Percentiles rank a stretch among this genome's conserved stretches.
Conservation (phyloP, 192 early-diverging fungal species). For the Dissophora globulifera region DNA sequence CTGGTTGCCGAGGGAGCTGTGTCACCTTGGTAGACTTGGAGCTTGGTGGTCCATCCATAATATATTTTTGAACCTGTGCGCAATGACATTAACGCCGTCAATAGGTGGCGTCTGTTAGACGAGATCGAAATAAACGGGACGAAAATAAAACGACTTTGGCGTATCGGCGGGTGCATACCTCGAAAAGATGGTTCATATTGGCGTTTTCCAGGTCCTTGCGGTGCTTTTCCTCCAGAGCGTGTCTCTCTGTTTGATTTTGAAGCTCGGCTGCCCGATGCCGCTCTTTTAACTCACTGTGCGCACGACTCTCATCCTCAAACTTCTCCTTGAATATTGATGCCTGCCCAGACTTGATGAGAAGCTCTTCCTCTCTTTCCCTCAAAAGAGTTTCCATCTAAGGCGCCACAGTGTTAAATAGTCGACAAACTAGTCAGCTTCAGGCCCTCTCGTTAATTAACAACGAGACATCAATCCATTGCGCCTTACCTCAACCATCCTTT, state of each 20-base stretch:
- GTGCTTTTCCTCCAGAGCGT: conserved; percentile 12
- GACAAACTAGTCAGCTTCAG: background rate
- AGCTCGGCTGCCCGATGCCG: background rate
- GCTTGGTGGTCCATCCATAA: conserved; percentile 1
- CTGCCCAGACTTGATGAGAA: conserved; percentile 23
- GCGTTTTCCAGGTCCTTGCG: conserved; percentile 17
- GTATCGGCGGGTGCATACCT: conserved; percentile 1
- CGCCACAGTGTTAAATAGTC: no score
- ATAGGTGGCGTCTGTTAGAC: no score
- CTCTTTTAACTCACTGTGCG: background rate
- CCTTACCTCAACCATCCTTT: conserved; percentile 27
- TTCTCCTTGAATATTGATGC: conserved; percentile 19
- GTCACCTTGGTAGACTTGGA: background rate
- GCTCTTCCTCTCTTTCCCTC: conserved; percentile 7
- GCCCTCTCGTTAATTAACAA: background rate
- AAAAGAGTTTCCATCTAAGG: conserved; percentile 16
- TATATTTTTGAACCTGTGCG: conserved; percentile 10
- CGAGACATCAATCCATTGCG: background rate
- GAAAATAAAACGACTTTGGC: background rate
- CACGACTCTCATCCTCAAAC: conserved; percentile 4
- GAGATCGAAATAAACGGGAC: no score
- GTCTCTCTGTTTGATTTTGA: conserved; percentile 10
- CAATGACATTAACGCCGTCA: no score
- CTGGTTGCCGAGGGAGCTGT: background rate
- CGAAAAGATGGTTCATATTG: conserved; percentile 32